Evolutionary conservation across 2,329 filamentous ascomycete genomes (phyloP).

Genomic region (Pseudopyricularia javanii): DNA sequence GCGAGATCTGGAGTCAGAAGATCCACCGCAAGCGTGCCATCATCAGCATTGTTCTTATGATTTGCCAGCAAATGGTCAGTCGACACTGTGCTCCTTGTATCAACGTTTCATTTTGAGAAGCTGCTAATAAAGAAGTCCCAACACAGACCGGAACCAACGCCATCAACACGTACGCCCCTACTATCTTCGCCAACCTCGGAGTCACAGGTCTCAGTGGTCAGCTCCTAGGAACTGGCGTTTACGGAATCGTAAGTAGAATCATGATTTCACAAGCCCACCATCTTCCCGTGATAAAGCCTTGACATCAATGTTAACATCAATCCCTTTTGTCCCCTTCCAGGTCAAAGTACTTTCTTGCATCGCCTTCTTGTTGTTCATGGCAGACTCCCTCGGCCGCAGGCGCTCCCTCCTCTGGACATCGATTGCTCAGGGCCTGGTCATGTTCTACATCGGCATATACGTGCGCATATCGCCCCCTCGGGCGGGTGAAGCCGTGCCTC

Average conservation of each 20-base stretch:
- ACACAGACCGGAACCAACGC: constrained; percentile 38
- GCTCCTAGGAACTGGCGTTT: constrained; percentile 50
- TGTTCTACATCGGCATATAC: constrained; percentile 58
- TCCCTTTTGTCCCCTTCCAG: neutral
- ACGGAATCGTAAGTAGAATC: constrained; percentile 3
- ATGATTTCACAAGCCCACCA: neutral
- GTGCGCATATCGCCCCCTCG: constrained; percentile 44
- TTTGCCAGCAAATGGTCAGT: constrained; percentile 36
- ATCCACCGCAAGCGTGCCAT: constrained; percentile 35
- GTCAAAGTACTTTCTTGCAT: constrained; percentile 47
- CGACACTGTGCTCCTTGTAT: no score
- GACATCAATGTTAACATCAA: neutral
- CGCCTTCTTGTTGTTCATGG: constrained; percentile 46
- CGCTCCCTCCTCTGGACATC: constrained; percentile 47
- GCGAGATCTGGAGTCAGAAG: constrained; percentile 16
- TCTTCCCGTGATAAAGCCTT: neutral
- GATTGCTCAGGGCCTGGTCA: constrained; percentile 44
- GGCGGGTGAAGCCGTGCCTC: constrained; percentile 17
- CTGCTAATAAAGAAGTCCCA: no score
- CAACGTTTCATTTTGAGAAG: no score
- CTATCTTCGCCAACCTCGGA: constrained; percentile 52
- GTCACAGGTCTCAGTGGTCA: constrained; percentile 42
- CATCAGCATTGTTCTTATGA: constrained; percentile 35
- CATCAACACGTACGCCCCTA: constrained; percentile 52
- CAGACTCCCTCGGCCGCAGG: constrained; percentile 47